A percentile compares a stretch with the other conserved stretches of the same genome.
Evolutionary conservation across 768 basidiomycete species (phyloP).

Genomic region (Suillus hirtellus): DNA sequence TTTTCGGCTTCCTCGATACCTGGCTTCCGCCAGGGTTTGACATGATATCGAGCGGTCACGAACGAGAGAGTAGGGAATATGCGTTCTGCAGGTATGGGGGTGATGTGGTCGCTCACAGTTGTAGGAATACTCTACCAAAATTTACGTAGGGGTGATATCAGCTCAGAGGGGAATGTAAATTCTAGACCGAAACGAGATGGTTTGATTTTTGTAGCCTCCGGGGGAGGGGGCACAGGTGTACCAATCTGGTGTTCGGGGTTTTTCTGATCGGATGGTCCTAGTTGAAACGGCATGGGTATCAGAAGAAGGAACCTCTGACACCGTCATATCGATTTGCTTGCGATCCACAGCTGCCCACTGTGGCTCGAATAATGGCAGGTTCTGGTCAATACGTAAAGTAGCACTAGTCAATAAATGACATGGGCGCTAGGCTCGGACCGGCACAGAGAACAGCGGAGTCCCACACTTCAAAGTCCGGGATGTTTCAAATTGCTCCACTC

Average conservation of each 20-base stretch:
- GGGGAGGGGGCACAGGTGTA: background rate
- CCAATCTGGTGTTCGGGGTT: background rate
- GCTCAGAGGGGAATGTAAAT: background rate
- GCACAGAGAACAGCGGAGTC: no score
- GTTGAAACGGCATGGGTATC: background rate
- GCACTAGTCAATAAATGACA: no score
- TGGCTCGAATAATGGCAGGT: background rate
- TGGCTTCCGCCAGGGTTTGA: slow-evolving; percentile 11
- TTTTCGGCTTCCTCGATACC: slow-evolving; percentile 32
- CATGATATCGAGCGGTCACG: slow-evolving; percentile 17
- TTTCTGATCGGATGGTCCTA: background rate
- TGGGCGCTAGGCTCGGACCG: no score
- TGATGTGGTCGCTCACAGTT: background rate
- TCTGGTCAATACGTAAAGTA: no score
- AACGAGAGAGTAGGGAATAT: background rate
- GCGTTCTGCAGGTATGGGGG: background rate
- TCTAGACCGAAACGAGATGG: background rate
- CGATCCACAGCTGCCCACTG: background rate
- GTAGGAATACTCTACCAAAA: background rate
- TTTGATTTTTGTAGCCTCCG: background rate
- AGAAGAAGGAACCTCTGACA: background rate
- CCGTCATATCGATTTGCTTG: background rate
- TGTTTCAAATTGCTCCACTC: no score
- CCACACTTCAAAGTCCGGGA: no score
- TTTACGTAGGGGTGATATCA: background rate